Evolutionary conservation across 2,329 filamentous ascomycete genomes (phyloP), one percentile per base, ranked within the genome.

Genomic region (Neofusicoccum umdonicola): DNA sequence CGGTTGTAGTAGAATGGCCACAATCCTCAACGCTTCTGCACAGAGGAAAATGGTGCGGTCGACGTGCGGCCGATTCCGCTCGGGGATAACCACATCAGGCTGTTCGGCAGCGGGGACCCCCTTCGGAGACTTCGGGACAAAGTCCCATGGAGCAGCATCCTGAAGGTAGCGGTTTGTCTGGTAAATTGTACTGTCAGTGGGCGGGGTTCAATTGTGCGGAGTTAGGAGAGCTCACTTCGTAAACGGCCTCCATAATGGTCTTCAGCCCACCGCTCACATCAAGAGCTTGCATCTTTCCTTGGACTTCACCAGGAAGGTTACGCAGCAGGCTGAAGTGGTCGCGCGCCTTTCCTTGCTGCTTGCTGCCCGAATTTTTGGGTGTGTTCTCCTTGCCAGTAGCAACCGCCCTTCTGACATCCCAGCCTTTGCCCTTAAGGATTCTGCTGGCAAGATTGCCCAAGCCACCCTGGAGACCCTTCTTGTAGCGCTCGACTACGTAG

Each of bases 1-100:
- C 1, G 95, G 93, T 76, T 97, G 93, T 50, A 99, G 80, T 52
- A 98, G 81, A 69, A 99, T 97, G 13, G 89, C 92, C 0, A 84
- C 82, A 27, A 97, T 86, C 42, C 95, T 89, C 52, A 97, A 75
- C 4, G 90, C 85, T 78, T 99, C 95, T 8, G 88, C 85, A 48
- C 84, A 82, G 48, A 90, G 83, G 75, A 87, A 97, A 34, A 99
- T 82, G 42, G 85, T 83, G 69, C 83, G 81, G 68, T 88, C 80
- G 15, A 88, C 78, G 2, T 83, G 57, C 3, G 54, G 58, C 50
- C 67, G 51, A 9, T 7, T 67, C 68, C 8, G 39, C 50, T n/a
- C 11, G 64, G 67, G 50, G 5, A 56, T 12, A 31, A 34, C 17
- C 7, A 44, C 8, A 37, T 4, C 17, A 9, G 41, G 11, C 2